Evolutionary conservation across 768 basidiomycete species (phyloP).

Genomic region (Boletus subparvulus): DNA sequence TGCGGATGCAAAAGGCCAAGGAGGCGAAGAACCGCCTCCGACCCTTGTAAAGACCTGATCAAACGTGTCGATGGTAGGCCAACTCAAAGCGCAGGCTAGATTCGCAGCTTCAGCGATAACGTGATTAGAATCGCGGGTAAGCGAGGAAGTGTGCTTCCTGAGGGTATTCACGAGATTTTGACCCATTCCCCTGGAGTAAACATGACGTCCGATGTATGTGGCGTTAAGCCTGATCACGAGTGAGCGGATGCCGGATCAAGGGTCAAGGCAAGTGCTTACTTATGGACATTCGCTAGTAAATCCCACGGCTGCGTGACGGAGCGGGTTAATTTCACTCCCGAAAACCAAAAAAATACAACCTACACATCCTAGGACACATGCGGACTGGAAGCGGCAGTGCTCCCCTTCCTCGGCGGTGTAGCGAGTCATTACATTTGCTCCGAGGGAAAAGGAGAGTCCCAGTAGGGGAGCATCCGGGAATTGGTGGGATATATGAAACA

Average conservation of each 20-base stretch:
- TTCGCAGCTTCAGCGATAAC: constrained; percentile 48
- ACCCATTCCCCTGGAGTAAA: constrained; percentile 82
- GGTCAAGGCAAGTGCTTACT: constrained; percentile 27
- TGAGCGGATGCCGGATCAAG: constrained; percentile 8
- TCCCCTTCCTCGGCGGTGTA: constrained; percentile 85
- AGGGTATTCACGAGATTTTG: constrained; percentile 64
- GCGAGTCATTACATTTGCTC: constrained; percentile 86
- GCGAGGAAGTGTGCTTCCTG: constrained; percentile 45
- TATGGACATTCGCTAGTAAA: constrained; percentile 35
- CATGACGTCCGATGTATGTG: constrained; percentile 53
- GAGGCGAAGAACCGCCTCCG: constrained; percentile 64
- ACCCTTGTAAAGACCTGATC: constrained; percentile 66
- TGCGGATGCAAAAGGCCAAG: constrained; percentile 47
- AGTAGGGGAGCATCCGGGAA: constrained; percentile 83
- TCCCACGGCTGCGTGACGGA: constrained; percentile 48
- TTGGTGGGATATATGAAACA: constrained; percentile 67
- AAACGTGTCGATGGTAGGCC: constrained; percentile 55
- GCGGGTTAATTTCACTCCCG: constrained; percentile 10
- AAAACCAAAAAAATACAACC: constrained; percentile 30
- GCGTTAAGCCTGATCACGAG: constrained; percentile 46
- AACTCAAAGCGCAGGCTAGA: constrained; percentile 46
- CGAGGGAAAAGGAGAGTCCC: constrained; percentile 91
- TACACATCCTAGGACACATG: constrained; percentile 74
- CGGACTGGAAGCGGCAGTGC: constrained; percentile 58
- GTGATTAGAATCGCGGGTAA: constrained; percentile 53